Percentiles rank a stretch among this genome's conserved stretches.
Evolutionary conservation across 2,329 filamentous ascomycete species (phyloP).

Genomic region (Rhynchosporium agropyri): DNA sequence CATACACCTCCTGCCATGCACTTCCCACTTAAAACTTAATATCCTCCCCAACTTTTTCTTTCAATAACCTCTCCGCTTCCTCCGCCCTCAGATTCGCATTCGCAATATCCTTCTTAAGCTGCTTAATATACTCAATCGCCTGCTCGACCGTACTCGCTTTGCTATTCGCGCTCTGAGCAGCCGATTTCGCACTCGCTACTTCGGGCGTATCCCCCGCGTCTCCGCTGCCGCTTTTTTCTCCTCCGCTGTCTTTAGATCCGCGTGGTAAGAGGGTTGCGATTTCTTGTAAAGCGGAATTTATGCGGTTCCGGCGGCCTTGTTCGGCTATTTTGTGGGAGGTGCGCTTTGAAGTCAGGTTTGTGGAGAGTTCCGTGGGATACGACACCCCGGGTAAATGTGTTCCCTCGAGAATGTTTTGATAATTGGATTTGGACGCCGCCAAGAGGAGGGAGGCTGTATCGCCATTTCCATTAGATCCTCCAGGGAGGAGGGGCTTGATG

Average conservation of each 20-base stretch:
- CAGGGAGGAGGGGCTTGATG: constrained; percentile 87
- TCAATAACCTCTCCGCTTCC: constrained; percentile 38
- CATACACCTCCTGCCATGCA: background rate
- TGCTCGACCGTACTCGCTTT: constrained; percentile 98
- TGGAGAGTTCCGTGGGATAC: constrained; percentile 88
- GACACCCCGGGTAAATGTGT: constrained; percentile 87
- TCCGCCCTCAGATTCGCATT: constrained; percentile 63
- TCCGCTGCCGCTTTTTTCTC: constrained; percentile 44
- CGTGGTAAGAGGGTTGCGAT: constrained; percentile 84
- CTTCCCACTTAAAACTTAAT: background rate
- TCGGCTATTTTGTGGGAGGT: constrained; percentile 98
- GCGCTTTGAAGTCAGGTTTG: constrained; percentile 92
- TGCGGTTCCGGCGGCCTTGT: constrained; percentile 90
- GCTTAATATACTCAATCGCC: constrained; percentile 93
- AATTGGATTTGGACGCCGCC: constrained; percentile 93
- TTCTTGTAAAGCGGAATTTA: constrained; percentile 90
- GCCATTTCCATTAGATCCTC: constrained; percentile 55
- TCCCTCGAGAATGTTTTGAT: constrained; percentile 94
- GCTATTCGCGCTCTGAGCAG: constrained; percentile 67
- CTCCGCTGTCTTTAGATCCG: constrained; percentile 46
- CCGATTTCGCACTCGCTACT: constrained; percentile 47
- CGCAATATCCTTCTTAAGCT: constrained; percentile 72
- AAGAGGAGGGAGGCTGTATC: constrained; percentile 67
- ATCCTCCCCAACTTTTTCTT: constrained; percentile 20
- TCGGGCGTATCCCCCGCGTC: constrained; percentile 53